Evolutionary conservation across 257 asterid species (phyloP).

Genomic region (Nicotiana benthamiana): DNA sequence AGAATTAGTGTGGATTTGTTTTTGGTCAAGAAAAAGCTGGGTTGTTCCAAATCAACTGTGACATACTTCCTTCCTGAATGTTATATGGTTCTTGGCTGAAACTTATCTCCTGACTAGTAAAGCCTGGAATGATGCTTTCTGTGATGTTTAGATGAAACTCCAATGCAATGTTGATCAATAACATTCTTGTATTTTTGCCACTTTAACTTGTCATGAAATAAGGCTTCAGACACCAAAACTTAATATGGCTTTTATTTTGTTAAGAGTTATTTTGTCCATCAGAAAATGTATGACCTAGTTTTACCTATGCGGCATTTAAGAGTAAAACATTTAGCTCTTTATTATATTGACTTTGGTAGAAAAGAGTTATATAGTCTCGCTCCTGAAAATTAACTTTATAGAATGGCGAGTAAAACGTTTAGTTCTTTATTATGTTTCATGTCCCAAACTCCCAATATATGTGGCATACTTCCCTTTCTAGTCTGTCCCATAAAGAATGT

Average conservation of each 20-base stretch:
- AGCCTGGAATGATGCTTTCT: background rate
- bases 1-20: background rate
- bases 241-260: background rate
- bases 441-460: too few species aligned
- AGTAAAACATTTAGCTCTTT: background rate
- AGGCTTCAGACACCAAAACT: background rate
- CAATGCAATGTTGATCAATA: background rate
- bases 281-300: background rate
- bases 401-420: too few species aligned
- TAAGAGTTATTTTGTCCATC: background rate
- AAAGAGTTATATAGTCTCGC: background rate
- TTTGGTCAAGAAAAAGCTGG: background rate
- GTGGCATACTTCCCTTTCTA: too few species aligned
- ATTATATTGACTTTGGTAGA: background rate
- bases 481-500: too few species aligned
- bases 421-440: too few species aligned
- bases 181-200: background rate
- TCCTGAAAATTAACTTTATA: background rate
- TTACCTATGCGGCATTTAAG: background rate
- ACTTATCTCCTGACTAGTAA: background rate
- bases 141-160: background rate
- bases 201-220: background rate
- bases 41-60: background rate
- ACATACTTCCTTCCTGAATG: background rate
- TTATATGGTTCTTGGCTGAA: background rate